These are phyloP conservation scores for Debaryomyces singareniensis DNA, from an alignment of 1,139 yeast species.

Conservation along the genomic window DNA sequence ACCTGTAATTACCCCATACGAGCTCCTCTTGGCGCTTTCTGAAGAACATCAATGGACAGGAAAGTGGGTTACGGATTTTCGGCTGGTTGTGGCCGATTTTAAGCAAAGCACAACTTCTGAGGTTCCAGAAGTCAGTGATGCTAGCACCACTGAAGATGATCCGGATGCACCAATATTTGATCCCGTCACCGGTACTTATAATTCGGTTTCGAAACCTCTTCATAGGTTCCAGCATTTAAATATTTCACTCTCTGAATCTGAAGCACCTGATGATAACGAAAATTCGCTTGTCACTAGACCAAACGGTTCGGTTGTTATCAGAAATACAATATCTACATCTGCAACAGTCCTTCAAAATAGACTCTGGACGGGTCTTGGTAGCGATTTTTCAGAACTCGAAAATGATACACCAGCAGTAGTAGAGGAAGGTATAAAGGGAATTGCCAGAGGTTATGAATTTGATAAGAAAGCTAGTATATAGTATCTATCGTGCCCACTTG, in stretches of 20 bases:
- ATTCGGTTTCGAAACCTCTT: conserved; percentile 67
- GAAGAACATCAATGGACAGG: conserved; percentile 85
- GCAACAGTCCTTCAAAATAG: conserved; percentile 69
- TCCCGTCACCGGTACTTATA: conserved; percentile 76
- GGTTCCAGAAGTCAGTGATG: conserved; percentile 9
- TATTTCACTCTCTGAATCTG: conserved; percentile 38
- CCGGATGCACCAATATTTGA: conserved; percentile 80
- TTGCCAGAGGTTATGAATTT: conserved; percentile 75
- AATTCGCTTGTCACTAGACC: conserved; percentile 51
- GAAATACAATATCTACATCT: conserved; percentile 83
- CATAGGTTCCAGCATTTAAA: conserved; percentile 55
- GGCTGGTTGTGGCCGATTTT: conserved; percentile 35
- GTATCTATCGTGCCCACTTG: no score
- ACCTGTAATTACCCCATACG: conserved; percentile 93
- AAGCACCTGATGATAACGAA: conserved; percentile 11
- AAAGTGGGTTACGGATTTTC: conserved; percentile 82
- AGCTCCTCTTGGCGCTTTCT: conserved; percentile 70
- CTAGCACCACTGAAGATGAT: conserved; percentile 25
- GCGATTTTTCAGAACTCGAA: conserved; percentile 47
- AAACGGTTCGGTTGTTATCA: conserved; percentile 56
- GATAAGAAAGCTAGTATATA: no score
- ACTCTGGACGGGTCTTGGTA: conserved; percentile 88
- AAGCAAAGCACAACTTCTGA: conserved; percentile 12
- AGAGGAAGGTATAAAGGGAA: conserved; percentile 79
- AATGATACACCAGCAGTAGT: conserved; percentile 56